Percentiles rank a stretch among this genome's conserved stretches.
Evolutionary conservation across 2,329 filamentous ascomycete species (phyloP).

Genomic region (Fusarium sp.): DNA sequence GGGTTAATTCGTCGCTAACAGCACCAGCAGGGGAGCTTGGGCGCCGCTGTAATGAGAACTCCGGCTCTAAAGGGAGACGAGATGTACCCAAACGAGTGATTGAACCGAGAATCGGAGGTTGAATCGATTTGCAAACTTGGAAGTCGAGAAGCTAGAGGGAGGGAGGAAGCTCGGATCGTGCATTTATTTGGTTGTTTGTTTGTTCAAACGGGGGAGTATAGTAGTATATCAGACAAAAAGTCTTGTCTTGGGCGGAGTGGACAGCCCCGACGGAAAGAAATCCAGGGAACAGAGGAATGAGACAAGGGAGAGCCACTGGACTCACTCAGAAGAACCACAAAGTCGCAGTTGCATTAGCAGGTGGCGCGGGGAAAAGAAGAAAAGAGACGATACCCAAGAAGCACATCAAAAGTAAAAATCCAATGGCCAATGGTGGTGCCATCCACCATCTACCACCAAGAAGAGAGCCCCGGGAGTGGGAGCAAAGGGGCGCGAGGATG

Average conservation of each 20-base stretch:
- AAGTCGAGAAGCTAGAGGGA: slow-evolving; percentile 16
- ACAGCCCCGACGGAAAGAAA: slow-evolving; percentile 5
- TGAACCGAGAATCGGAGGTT: slow-evolving; percentile 20
- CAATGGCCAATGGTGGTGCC: background rate
- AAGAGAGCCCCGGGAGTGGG: background rate
- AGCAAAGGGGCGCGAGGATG: background rate
- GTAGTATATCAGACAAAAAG: background rate
- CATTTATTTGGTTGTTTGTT: slow-evolving; percentile 1
- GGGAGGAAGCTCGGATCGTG: slow-evolving; percentile 6
- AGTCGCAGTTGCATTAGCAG: slow-evolving; percentile 13
- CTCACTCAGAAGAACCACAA: slow-evolving; percentile 7
- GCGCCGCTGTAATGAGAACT: slow-evolving; percentile 31
- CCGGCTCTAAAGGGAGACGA: slow-evolving; percentile 16
- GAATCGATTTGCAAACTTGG: slow-evolving; percentile 23
- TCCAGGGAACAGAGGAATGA: slow-evolving; percentile 27
- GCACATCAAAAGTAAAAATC: slow-evolving; percentile 26
- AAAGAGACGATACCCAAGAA: slow-evolving; percentile 22
- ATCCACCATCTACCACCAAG: background rate
- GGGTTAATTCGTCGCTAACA: slow-evolving; percentile 18
- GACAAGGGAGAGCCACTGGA: slow-evolving; percentile 27
- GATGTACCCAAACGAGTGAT: slow-evolving; percentile 19
- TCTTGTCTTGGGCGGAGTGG: slow-evolving; percentile 5
- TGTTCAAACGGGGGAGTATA: background rate
- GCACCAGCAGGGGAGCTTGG: slow-evolving; percentile 27
- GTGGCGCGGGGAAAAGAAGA: slow-evolving; percentile 29